These are phyloP conservation scores for Gynostemma pentaphyllum DNA, from an alignment of 306 rosid genomes.

Conservation along the genomic window DNA sequence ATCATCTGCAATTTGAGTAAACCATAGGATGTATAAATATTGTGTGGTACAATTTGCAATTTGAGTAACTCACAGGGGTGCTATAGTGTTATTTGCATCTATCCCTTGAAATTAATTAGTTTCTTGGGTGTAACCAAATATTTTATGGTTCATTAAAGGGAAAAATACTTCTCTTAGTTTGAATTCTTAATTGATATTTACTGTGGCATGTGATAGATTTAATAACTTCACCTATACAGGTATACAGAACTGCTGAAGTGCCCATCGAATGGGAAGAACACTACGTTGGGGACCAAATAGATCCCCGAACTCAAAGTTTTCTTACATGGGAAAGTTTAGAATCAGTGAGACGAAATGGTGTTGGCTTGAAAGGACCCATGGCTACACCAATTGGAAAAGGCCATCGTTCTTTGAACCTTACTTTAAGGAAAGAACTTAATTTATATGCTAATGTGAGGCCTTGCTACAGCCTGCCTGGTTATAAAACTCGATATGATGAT, in stretches of 20 bases:
- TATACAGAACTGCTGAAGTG: constrained; percentile 62
- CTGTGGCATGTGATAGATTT: neutral
- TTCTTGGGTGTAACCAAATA: too few species aligned
- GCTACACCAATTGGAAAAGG: constrained; percentile 98
- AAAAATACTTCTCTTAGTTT: neutral
- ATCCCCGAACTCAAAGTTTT: constrained; percentile 88
- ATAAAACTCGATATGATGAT: constrained; percentile 84
- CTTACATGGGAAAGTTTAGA: constrained; percentile 97
- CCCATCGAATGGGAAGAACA: constrained; percentile 99
- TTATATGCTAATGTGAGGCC: constrained; percentile 96
- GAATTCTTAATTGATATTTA: neutral
- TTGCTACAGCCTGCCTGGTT: constrained; percentile 89
- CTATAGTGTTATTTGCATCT: too few species aligned
- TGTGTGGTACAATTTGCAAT: too few species aligned
- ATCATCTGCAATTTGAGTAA: too few species aligned
- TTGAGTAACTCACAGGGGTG: too few species aligned
- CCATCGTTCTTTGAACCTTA: constrained; percentile 95
- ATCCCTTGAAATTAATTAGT: too few species aligned
- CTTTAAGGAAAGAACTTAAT: constrained; percentile 90
- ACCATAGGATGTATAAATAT: too few species aligned
- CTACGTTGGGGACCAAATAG: constrained; percentile 64
- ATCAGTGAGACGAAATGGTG: constrained; percentile 63
- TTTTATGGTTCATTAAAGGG: neutral
- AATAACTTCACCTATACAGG: constrained; percentile 24
- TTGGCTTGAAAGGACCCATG: constrained; percentile 99